Evolutionary conservation across 768 basidiomycete species (phyloP), one percentile per base, ranked within the genome.

Genomic region (Mrakia frigida): DNA sequence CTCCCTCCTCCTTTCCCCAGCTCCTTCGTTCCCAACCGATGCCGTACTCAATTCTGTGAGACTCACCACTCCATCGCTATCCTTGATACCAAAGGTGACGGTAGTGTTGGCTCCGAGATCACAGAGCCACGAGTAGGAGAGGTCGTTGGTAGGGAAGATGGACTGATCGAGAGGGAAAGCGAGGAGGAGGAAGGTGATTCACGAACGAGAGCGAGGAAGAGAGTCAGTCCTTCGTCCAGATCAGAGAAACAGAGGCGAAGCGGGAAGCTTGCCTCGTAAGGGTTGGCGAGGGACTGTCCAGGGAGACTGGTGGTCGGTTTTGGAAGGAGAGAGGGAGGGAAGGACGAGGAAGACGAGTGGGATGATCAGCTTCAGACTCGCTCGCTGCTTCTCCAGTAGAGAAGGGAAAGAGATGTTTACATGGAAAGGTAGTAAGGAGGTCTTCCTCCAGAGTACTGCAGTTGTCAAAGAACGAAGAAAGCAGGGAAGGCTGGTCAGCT

Each of bases 51-150:
- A n/a, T n/a, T n/a, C 18, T 14, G 46, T 9, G 21, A 21, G 46
- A 56, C 56, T 56, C 56, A 56, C 56, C 46, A 18, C 10, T 31
- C 63, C 63, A 37, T 31, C 33, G 13, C 35, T 39, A 23, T 68
- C 65, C 65, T 68, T 68, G 65, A 68, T 68, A n/a, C 65, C 65
- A 39, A 68, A 41, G 7, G 65, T 68, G n/a, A 68, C 35, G 23
- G 65, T 68, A 18, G 65, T 68, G 33, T n/a, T 43, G 13, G 18
- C 25, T 35, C 65, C 65, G 37, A 68, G 23, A 39, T 68, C 65
- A 10, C 35, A 35, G 35, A 39, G 18, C 65, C 65, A 68, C 18
- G 65, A 68, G 37, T 37, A 39, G 35, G 35, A 2, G 37, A 68
- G 65, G 11, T 68, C 65, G 37, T 68, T 68, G 39, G 39, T 68